Evolutionary conservation across 345 rosid genomes (phyloP).

Genomic region (Arabidopsis suecica): DNA sequence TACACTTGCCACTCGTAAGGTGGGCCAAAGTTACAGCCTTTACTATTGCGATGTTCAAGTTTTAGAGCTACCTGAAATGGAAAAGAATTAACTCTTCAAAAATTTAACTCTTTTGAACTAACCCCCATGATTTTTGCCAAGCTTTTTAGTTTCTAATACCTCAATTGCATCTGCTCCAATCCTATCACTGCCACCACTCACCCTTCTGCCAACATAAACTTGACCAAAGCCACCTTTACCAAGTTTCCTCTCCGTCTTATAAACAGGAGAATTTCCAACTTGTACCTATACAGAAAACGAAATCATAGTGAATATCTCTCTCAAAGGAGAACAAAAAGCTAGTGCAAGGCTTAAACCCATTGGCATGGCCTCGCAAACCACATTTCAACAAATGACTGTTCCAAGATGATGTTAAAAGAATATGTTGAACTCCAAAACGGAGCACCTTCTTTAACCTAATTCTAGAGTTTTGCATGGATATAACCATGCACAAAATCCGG

Average conservation of each 20-base stretch:
- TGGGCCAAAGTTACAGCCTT: constrained; percentile 97
- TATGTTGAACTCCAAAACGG: constrained; percentile 20
- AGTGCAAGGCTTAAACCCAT: constrained; percentile 2
- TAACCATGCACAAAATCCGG: constrained; percentile 7
- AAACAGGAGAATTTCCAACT: constrained; percentile 87
- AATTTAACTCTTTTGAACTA: constrained; percentile 14
- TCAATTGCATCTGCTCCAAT: constrained; percentile 82
- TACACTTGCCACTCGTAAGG: constrained; percentile 99
- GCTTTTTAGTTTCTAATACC: constrained; percentile 47
- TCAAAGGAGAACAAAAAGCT: constrained; percentile 23
- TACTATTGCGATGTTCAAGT: constrained; percentile 91
- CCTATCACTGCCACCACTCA: constrained; percentile 68
- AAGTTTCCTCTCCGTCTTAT: constrained; percentile 81
- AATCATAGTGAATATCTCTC: constrained; percentile 25
- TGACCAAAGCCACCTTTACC: constrained; percentile 99
- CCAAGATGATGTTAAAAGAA: neutral
- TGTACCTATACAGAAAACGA: constrained; percentile 64
- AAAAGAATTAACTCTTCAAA: neutral
- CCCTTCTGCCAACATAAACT: constrained; percentile 93
- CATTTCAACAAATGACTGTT: constrained; percentile 14
- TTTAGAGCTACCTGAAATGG: constrained; percentile 86
- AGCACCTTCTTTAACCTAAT: neutral
- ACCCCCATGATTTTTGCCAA: neutral
- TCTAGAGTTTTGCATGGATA: neutral
- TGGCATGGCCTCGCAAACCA: constrained; percentile 17